A percentile compares a stretch with the other conserved stretches of the same genome.
These are phyloP conservation scores for Fusarium liriodendri DNA, from an alignment of 2,329 filamentous ascomycete genomes.

Conservation along the genomic window DNA sequence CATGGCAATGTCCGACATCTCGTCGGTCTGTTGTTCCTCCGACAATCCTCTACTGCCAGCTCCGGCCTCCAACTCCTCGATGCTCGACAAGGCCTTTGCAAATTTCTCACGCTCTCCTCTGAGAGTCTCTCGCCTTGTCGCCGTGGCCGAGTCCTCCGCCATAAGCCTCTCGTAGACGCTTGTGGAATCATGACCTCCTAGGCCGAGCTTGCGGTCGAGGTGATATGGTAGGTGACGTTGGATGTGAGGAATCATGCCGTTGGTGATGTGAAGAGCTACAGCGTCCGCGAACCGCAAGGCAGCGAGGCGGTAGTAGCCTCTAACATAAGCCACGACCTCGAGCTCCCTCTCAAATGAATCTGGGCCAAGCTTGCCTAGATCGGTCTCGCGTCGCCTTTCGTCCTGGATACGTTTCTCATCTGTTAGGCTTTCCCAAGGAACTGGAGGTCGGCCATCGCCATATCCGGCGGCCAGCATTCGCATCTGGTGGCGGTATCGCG, in stretches of 20 bases:
- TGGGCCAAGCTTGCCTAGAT: conserved; percentile 60
- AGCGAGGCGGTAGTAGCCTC: conserved; percentile 77
- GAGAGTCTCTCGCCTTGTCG: conserved; percentile 53
- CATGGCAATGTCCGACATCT: conserved; percentile 17
- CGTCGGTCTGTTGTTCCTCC: conserved; percentile 30
- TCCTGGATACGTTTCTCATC: conserved; percentile 61
- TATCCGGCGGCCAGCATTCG: conserved; percentile 58
- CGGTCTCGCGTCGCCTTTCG: conserved; percentile 53
- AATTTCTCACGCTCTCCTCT: conserved; percentile 60
- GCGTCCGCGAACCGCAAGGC: conserved; percentile 72
- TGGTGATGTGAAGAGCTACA: conserved; percentile 59
- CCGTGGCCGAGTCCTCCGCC: conserved; percentile 60
- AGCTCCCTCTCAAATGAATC: conserved; percentile 72
- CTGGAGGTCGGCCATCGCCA: conserved; percentile 40
- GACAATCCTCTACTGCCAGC: conserved; percentile 32
- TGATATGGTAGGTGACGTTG: conserved; percentile 53
- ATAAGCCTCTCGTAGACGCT: conserved; percentile 56
- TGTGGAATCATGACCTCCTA: conserved; percentile 46
- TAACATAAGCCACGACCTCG: conserved; percentile 69
- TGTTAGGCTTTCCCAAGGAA: conserved; percentile 59
- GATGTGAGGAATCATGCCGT: conserved; percentile 61
- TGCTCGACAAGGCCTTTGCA: conserved; percentile 58
- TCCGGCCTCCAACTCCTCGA: conserved; percentile 56
- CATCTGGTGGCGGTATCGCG: conserved; percentile 60
- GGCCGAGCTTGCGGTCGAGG: conserved; percentile 57